Percentiles rank a stretch among this genome's conserved stretches.
Evolutionary conservation across 495 filamentous ascomycete species (phyloP).

Genomic region (Tuber indicum): DNA sequence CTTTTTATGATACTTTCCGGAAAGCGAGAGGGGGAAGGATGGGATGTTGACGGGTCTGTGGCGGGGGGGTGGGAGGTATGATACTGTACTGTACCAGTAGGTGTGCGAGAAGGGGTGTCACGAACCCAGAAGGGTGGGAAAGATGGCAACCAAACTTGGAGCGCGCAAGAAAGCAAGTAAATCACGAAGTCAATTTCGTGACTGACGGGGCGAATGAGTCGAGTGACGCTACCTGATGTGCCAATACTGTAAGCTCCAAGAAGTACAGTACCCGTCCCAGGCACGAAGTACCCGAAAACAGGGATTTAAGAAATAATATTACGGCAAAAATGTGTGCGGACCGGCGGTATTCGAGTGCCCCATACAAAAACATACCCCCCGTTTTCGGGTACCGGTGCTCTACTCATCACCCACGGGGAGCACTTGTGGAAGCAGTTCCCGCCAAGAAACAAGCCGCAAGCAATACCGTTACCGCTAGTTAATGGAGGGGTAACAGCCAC

Average conservation of each 20-base stretch:
- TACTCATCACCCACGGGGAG: too few species aligned
- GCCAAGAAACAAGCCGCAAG: not conserved
- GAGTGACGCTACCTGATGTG: not conserved
- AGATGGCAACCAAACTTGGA: not conserved
- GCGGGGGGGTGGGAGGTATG: not conserved
- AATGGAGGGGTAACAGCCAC: not conserved
- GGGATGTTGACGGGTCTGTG: not conserved
- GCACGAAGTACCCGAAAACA: too few species aligned
- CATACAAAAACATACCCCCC: too few species aligned
- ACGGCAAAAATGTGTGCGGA: too few species aligned
- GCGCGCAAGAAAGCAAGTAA: not conserved
- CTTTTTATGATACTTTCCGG: slow-evolving; percentile 4
- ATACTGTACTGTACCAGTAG: not conserved
- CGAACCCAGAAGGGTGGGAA: not conserved
- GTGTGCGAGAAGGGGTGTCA: not conserved
- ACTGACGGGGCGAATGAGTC: not conserved
- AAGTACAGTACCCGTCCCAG: not conserved
- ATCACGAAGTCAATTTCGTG: not conserved
- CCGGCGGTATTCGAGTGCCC: too few species aligned
- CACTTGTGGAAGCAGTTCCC: not conserved
- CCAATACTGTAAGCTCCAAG: not conserved
- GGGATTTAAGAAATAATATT: too few species aligned
- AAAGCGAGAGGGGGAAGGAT: slow-evolving; percentile 8
- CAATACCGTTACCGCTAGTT: not conserved
- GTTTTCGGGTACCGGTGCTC: too few species aligned